Evolutionary conservation across 2,329 filamentous ascomycete genomes (phyloP).

Genomic region (Ceratocystis diversiconidia): DNA sequence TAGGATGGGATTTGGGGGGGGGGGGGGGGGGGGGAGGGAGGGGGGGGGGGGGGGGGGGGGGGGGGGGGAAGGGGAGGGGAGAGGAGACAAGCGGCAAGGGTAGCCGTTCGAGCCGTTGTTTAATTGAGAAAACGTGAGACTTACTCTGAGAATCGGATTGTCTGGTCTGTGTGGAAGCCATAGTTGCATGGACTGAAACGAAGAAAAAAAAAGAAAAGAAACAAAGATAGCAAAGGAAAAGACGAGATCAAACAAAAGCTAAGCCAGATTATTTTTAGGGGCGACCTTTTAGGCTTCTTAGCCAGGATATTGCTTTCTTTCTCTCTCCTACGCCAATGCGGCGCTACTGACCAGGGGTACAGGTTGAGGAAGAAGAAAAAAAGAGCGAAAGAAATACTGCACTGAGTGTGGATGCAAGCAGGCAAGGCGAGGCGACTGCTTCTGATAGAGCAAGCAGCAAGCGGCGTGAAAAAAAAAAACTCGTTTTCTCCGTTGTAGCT

Average conservation of each 20-base stretch:
- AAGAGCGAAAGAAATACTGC: neutral
- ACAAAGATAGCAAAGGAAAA: neutral
- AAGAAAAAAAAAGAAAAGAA: neutral
- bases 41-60: neutral
- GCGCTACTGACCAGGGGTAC: neutral
- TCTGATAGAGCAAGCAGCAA: neutral
- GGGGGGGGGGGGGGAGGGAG: neutral
- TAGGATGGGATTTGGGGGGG: neutral
- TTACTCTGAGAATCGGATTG: conserved; percentile 16
- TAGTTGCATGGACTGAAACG: conserved; percentile 6
- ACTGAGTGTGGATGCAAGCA: neutral
- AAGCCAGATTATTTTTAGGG: neutral
- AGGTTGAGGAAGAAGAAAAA: neutral
- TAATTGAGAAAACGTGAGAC: conserved; percentile 10
- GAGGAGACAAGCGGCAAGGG: conserved; percentile 12
- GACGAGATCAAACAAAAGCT: neutral
- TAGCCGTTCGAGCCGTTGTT: conserved; percentile 11
- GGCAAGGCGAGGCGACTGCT: neutral
- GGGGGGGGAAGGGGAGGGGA: neutral
- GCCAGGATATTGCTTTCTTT: neutral
- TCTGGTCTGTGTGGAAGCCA: conserved; percentile 10
- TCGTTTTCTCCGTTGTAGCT: too few species aligned
- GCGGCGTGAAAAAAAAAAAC: neutral
- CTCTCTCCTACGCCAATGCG: neutral
- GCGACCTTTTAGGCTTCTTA: neutral